phyloP scores from a whole-genome alignment of 208 protist species.

The Wallacemonas sp. region DNA sequence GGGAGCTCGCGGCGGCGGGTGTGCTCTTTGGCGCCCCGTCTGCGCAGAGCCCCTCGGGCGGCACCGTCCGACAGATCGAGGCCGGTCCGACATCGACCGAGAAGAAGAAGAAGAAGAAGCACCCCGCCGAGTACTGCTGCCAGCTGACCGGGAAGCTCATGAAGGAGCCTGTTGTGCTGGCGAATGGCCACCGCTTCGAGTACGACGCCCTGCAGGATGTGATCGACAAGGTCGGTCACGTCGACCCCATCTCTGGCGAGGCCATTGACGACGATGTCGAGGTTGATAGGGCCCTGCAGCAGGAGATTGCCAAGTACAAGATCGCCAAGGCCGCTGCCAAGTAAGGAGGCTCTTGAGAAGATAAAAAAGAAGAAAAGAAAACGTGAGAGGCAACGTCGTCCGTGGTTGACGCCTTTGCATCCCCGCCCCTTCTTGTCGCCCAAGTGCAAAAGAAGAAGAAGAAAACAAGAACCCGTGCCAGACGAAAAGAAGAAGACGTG shows the following conservation, averaged over 20 bases:
- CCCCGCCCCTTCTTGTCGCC: too few species aligned
- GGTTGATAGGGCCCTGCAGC: conserved; percentile 72
- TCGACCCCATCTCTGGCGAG: conserved; percentile 82
- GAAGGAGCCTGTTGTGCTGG: conserved; percentile 83
- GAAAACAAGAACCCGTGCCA: conserved; percentile 1
- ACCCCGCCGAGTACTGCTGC: conserved; percentile 78
- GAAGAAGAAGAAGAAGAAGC: conserved; percentile 52
- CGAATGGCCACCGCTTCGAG: conserved; percentile 81
- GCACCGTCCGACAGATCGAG: background rate
- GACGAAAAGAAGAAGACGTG: too few species aligned
- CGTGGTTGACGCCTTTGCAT: too few species aligned
- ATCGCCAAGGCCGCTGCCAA: conserved; percentile 51
- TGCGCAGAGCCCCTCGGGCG: background rate
- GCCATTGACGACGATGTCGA: conserved; percentile 63
- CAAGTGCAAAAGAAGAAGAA: too few species aligned
- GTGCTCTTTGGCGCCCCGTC: conserved; percentile 18
- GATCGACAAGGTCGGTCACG: conserved; percentile 80
- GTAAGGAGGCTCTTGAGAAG: conserved; percentile 12
- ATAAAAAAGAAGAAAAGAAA: conserved; percentile 6
- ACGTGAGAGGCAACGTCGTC: background rate
- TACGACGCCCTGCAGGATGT: conserved; percentile 77
- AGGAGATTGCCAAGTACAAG: conserved; percentile 83
- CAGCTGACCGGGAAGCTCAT: conserved; percentile 88
- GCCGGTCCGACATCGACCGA: background rate
- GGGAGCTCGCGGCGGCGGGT: conserved; percentile 40